These are phyloP conservation scores for Russula sp. DNA, from an alignment of 768 basidiomycete species.

Conservation along the genomic window DNA sequence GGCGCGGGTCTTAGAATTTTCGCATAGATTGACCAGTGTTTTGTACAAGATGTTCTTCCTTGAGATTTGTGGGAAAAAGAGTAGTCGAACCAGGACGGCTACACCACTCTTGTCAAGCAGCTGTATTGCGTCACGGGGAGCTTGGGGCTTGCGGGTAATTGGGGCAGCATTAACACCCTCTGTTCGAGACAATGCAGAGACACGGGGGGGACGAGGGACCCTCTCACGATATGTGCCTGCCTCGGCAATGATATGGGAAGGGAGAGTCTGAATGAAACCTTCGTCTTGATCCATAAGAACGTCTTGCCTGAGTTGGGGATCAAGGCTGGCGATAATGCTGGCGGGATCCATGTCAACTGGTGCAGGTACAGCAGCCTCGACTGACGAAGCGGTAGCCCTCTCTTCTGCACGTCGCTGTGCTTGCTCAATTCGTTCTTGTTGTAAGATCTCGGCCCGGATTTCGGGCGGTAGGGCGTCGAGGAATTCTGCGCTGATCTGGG, in stretches of 20 bases:
- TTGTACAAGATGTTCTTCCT: slow-evolving; percentile 81
- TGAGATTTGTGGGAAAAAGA: slow-evolving; percentile 94
- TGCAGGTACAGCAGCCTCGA: slow-evolving; percentile 35
- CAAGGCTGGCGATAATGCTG: slow-evolving; percentile 86
- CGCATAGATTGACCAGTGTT: slow-evolving; percentile 90
- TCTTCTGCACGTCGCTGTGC: slow-evolving; percentile 44
- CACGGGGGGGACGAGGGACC: slow-evolving; percentile 20
- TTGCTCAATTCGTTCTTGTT: slow-evolving; percentile 86
- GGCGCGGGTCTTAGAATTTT: slow-evolving; percentile 84
- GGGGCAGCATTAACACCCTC: slow-evolving; percentile 21
- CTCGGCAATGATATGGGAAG: slow-evolving; percentile 82
- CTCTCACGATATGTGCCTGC: slow-evolving; percentile 65
- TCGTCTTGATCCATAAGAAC: slow-evolving; percentile 87
- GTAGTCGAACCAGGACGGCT: slow-evolving; percentile 79
- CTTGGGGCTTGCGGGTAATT: slow-evolving; percentile 42
- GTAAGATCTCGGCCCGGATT: slow-evolving; percentile 93
- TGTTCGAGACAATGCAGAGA: slow-evolving; percentile 14
- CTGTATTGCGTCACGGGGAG: slow-evolving; percentile 82
- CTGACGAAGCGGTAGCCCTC: slow-evolving; percentile 29
- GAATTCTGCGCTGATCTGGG: slow-evolving; percentile 91
- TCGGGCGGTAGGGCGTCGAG: slow-evolving; percentile 94
- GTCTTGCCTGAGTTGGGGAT: slow-evolving; percentile 83
- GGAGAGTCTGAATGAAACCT: slow-evolving; percentile 71
- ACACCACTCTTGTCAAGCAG: slow-evolving; percentile 87
- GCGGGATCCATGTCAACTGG: slow-evolving; percentile 71